These are phyloP conservation scores for Diaporthe eres DNA, from an alignment of 2,329 filamentous ascomycete genomes.

Conservation along the genomic window DNA sequence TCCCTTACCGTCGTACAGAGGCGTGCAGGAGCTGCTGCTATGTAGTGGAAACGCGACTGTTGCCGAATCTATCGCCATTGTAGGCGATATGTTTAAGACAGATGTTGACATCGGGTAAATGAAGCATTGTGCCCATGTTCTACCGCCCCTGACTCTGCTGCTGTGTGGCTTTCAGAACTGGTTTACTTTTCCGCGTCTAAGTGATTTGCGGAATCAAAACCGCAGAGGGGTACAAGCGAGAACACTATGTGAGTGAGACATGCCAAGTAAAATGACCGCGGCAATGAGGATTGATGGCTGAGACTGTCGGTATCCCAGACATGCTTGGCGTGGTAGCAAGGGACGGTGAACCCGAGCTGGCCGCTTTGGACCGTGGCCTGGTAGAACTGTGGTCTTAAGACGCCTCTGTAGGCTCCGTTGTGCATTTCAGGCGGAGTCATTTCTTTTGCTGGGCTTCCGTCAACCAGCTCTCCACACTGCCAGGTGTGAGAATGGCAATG, in stretches of 20 bases:
- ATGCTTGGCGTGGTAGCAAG: constrained; percentile 1
- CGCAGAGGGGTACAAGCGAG: background rate
- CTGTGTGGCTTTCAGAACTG: background rate
- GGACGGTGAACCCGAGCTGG: background rate
- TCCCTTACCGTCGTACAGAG: background rate
- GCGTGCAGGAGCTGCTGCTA: background rate
- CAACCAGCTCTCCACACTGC: background rate
- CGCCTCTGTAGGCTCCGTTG: background rate
- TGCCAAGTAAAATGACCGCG: background rate
- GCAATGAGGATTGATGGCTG: background rate
- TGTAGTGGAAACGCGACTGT: background rate
- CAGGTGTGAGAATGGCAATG: background rate
- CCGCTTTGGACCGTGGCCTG: background rate
- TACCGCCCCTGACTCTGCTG: background rate
- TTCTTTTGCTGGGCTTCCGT: background rate
- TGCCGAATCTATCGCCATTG: background rate
- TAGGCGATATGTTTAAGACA: background rate
- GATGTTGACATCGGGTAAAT: background rate
- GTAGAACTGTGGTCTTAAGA: background rate
- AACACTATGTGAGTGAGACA: background rate
- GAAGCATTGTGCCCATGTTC: background rate
- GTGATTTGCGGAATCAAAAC: background rate
- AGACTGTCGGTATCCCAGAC: background rate
- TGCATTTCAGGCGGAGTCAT: no score
- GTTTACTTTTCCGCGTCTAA: background rate